Base-by-base conservation (phyloP, 108 stramenopile species). In the Cyclotella sp. region DNA sequence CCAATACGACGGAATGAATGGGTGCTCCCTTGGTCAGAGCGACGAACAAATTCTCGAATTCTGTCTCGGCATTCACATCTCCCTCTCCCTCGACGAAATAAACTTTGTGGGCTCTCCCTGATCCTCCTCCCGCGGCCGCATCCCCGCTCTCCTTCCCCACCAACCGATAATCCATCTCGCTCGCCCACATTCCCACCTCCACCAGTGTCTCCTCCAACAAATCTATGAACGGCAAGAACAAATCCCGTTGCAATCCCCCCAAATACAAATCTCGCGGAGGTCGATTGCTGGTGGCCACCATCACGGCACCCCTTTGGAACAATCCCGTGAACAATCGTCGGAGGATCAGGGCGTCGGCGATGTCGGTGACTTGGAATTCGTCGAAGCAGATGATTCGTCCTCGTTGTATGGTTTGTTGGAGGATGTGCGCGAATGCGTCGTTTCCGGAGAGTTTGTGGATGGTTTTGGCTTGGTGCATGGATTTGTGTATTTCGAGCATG, bases 141-240 rank as follows among this genome's bases (percentile, higher is more conserved):
- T 57, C 62, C 19, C 82, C 76, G 18, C 62, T 44, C 52, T 55
- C 57, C 26, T 64, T 70, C 51, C 76, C 77, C 1, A 93, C 64
- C 82, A 95, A 77, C 57, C 95, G 84, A 79, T 95, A 95, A 68
- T 95, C 95, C 57, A 78, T 88, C n/a, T 91, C 90, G 30, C 87
- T 88, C 40, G 88, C 91, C 83, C 87, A 79, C 89, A 98, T 85
- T 61, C 82, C 76, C 15, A 96, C 85, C 11, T 97, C 92, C 9
- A 55, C 39, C 54, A 70, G 85, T 34, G 80, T 74, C 55, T 89
- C 72, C 73, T 96, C 72, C 53, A 98, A 77, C 73, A 89, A 67
- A 60, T 92, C 87, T 61, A 99, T 97, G 88, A 97, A 98, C 7
- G 99, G 99, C 26, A 98, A 28, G 57, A 99, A 99, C 40, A 94